Conservation (phyloP, 2,329 filamentous ascomycete genomes). For the Pseudocercospora eumusae region DNA sequence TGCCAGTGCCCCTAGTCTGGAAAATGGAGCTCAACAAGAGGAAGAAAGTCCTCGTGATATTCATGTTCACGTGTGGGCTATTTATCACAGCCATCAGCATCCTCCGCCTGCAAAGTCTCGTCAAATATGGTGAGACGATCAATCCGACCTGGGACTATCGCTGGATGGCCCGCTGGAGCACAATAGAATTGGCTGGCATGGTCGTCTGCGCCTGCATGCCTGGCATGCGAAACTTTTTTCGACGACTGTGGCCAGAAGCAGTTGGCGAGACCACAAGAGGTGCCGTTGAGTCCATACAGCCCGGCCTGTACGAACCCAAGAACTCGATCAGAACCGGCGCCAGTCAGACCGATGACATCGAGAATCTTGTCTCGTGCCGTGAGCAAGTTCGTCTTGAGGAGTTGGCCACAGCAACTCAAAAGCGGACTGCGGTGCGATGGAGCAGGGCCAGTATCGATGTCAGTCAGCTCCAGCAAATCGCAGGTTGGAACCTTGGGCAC, state of each 20-base stretch:
- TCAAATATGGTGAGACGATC: constrained; percentile 15
- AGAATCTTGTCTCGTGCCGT: not conserved
- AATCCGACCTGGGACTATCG: constrained; percentile 19
- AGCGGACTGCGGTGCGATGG: not conserved
- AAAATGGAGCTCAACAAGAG: constrained; percentile 18
- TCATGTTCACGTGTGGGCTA: constrained; percentile 19
- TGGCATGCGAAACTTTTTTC: constrained; percentile 13
- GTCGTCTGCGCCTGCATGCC: constrained; percentile 20
- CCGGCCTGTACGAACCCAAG: constrained; percentile 6
- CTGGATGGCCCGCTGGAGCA: constrained; percentile 13
- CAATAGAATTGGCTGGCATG: constrained; percentile 4
- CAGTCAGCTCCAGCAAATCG: not conserved
- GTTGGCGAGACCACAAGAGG: not conserved
- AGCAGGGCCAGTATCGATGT: not conserved
- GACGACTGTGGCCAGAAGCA: not conserved
- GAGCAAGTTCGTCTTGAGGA: constrained; percentile 1
- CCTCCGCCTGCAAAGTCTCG: constrained; percentile 18
- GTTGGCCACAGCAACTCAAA: not conserved
- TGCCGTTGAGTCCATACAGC: constrained; percentile 4
- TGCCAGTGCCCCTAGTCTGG: constrained; percentile 14
- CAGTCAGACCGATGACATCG: not conserved
- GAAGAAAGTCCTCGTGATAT: constrained; percentile 17
- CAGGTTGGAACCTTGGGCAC: not conserved
- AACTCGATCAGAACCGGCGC: not conserved
- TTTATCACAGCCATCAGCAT: constrained; percentile 23